These are phyloP conservation scores for Ilyonectria destructans DNA, from an alignment of 2,329 filamentous ascomycete genomes.

Conservation along the genomic window DNA sequence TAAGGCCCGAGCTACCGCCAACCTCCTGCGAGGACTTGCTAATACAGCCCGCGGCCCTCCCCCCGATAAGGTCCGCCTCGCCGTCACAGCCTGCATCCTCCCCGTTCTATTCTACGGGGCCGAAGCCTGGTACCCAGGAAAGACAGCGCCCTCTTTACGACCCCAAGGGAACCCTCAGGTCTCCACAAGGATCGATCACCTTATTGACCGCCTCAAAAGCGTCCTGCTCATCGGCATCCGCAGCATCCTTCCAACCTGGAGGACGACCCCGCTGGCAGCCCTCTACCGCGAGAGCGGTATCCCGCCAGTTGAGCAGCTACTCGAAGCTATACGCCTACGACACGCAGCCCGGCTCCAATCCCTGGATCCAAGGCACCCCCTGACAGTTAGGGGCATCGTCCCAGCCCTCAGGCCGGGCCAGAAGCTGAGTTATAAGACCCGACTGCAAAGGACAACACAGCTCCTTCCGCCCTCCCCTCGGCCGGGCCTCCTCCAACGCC, in stretches of 20 bases:
- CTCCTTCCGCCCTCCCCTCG: too few relatives aligned
- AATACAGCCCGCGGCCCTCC: slow-evolving; percentile 15
- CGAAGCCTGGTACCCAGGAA: neutral
- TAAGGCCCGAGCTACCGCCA: neutral
- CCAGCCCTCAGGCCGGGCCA: too few relatives aligned
- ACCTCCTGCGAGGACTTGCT: neutral
- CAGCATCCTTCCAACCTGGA: too few relatives aligned
- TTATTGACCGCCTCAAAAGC: neutral
- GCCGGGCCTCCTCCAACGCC: too few relatives aligned
- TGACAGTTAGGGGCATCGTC: too few relatives aligned
- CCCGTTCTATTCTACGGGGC: neutral
- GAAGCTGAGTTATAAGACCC: too few relatives aligned
- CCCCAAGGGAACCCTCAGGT: too few relatives aligned
- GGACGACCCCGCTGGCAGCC: too few relatives aligned
- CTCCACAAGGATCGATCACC: neutral
- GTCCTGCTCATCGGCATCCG: neutral
- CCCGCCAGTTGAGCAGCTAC: neutral
- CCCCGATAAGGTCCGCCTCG: neutral
- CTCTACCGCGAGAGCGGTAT: too few relatives aligned
- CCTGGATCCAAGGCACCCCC: too few relatives aligned
- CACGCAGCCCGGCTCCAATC: neutral
- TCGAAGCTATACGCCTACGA: neutral
- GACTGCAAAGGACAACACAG: too few relatives aligned
- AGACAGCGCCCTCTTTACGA: too few relatives aligned
- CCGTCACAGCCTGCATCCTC: neutral